These are phyloP conservation scores for Podospora comata DNA, from an alignment of 495 filamentous ascomycete species.

Conservation along the genomic window DNA sequence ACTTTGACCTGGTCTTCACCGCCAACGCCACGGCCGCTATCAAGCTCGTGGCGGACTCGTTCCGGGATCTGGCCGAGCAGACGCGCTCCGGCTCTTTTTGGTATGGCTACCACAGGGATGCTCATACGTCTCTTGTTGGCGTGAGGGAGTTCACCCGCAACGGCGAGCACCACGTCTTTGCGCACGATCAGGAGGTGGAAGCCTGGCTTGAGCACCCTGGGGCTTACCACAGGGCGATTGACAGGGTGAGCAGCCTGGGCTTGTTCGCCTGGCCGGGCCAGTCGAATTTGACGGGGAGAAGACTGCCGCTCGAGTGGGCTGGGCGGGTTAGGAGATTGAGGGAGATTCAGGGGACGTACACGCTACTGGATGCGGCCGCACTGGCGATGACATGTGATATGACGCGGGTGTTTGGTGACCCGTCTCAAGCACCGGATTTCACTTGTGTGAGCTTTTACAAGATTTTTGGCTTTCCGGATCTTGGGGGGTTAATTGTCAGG, in stretches of 20 bases:
- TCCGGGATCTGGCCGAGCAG: slow-evolving; percentile 54
- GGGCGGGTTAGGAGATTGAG: slow-evolving; percentile 41
- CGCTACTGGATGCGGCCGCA: slow-evolving; percentile 70
- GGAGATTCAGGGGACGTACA: slow-evolving; percentile 52
- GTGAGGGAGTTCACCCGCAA: slow-evolving; percentile 56
- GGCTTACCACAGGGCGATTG: background rate
- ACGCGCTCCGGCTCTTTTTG: slow-evolving; percentile 50
- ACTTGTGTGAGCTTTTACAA: slow-evolving; percentile 73
- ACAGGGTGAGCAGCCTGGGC: slow-evolving; percentile 35
- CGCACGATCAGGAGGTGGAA: slow-evolving; percentile 62
- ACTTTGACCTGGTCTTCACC: slow-evolving; percentile 88
- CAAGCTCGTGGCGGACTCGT: slow-evolving; percentile 70
- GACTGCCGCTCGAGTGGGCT: slow-evolving; percentile 62
- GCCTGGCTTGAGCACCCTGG: slow-evolving; percentile 50
- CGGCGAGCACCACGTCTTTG: slow-evolving; percentile 56
- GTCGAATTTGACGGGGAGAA: slow-evolving; percentile 73
- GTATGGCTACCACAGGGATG: slow-evolving; percentile 72
- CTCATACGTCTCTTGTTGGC: slow-evolving; percentile 73
- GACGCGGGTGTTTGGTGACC: slow-evolving; percentile 52
- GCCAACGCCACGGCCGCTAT: slow-evolving; percentile 89
- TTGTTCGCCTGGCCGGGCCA: slow-evolving; percentile 77
- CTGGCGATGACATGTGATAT: slow-evolving; percentile 64
- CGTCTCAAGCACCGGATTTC: slow-evolving; percentile 65
- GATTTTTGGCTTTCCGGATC: slow-evolving; percentile 76
- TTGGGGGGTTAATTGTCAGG: slow-evolving; percentile 68